A percentile compares a stretch with the other conserved stretches of the same genome.
Conservation (phyloP, 2,329 filamentous ascomycete genomes). For the Ophiostoma ulmi region DNA sequence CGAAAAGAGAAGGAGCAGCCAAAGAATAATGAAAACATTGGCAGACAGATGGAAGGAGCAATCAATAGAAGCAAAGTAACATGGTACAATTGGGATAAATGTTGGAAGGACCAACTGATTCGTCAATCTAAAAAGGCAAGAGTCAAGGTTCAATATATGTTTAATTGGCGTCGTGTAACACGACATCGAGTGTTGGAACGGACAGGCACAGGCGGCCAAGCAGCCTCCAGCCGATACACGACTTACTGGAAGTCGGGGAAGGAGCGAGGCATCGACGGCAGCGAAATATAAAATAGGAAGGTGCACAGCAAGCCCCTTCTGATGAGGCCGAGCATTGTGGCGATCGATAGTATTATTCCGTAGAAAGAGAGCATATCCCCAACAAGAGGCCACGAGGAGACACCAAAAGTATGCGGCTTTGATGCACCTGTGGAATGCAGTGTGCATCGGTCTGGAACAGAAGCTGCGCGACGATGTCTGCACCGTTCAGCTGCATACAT, state of each 20-base stretch:
- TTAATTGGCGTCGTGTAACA: not conserved
- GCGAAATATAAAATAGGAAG: not conserved
- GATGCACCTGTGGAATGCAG: not conserved
- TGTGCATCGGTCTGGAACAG: not conserved
- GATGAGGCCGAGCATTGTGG: not conserved
- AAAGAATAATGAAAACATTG: not conserved
- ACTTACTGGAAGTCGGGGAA: not conserved
- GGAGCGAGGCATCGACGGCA: not conserved
- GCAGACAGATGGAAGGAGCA: not conserved
- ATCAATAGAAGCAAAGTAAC: not conserved
- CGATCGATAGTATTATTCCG: not conserved
- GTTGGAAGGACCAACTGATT: not conserved
- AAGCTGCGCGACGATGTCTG: not conserved
- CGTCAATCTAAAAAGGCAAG: not conserved
- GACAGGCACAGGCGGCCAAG: not conserved
- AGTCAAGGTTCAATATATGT: not conserved
- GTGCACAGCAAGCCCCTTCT: not conserved
- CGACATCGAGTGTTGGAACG: not conserved
- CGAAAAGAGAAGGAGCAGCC: not conserved
- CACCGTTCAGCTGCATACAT: constrained; percentile 4
- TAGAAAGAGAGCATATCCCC: not conserved
- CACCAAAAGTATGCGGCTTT: not conserved
- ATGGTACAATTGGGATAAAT: not conserved
- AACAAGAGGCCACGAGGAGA: not conserved
- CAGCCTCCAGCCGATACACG: not conserved